A percentile compares a stretch with the other conserved stretches of the same genome.
Evolutionary conservation across 805 yeast species (phyloP).

Genomic region (Tanozyma kutaoensis): DNA sequence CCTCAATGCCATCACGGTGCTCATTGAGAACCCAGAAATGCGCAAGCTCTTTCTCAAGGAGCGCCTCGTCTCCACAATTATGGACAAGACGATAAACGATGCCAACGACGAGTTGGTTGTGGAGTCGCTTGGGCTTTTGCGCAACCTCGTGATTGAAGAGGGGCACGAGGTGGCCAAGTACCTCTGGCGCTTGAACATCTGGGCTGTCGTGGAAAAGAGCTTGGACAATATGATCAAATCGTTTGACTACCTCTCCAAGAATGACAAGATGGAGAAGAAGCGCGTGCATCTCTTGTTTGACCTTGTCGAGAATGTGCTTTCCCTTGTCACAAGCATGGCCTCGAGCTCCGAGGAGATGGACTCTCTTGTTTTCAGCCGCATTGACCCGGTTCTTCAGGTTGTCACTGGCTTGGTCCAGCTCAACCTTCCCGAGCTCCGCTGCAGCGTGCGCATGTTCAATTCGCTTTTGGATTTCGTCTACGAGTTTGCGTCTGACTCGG

Average conservation of each 20-base stretch:
- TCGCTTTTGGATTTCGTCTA: slow-evolving; percentile 43
- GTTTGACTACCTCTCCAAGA: slow-evolving; percentile 24
- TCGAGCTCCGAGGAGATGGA: slow-evolving; percentile 42
- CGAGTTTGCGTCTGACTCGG: slow-evolving; percentile 47
- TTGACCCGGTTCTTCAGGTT: slow-evolving; percentile 25
- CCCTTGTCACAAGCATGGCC: slow-evolving; percentile 54
- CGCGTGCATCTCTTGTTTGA: slow-evolving; percentile 37
- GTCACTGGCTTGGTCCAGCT: slow-evolving; percentile 22
- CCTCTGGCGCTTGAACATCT: slow-evolving; percentile 68
- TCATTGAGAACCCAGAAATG: slow-evolving; percentile 56
- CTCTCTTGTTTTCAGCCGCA: slow-evolving; percentile 31
- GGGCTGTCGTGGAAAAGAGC: slow-evolving; percentile 44
- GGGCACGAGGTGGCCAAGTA: slow-evolving; percentile 71
- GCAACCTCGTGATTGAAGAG: slow-evolving; percentile 74
- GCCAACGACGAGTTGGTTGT: slow-evolving; percentile 61
- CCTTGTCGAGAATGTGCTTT: slow-evolving; percentile 59
- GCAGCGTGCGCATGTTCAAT: slow-evolving; percentile 30
- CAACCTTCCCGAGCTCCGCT: slow-evolving; percentile 18
- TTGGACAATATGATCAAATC: slow-evolving; percentile 39
- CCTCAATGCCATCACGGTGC: slow-evolving; percentile 52
- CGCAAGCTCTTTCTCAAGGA: slow-evolving; percentile 59
- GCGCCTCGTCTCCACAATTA: slow-evolving; percentile 46
- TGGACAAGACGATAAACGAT: slow-evolving; percentile 57
- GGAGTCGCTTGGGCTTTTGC: slow-evolving; percentile 67
- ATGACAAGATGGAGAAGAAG: slow-evolving; percentile 8